These are phyloP conservation scores for Haberlea rhodopensis DNA, from an alignment of 257 asterid genomes.

Conservation along the genomic window DNA sequence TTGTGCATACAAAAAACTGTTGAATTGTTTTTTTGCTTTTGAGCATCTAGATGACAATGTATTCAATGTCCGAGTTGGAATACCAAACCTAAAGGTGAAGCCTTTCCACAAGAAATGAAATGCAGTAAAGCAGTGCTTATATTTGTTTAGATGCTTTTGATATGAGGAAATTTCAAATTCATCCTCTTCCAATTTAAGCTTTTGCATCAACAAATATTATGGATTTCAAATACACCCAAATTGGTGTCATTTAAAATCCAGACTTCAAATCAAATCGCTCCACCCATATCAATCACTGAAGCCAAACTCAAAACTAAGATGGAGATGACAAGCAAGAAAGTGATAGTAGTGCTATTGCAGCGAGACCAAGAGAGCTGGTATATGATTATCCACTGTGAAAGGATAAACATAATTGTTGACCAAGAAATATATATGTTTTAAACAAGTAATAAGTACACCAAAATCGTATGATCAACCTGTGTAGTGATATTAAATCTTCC, in stretches of 20 bases:
- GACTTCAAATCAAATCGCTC: neutral
- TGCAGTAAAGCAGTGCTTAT: too few relatives aligned
- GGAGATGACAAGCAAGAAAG: too few relatives aligned
- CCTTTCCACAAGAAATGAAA: too few relatives aligned
- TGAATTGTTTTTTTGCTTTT: neutral
- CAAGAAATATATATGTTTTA: neutral
- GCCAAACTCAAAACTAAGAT: slow-evolving; percentile 1
- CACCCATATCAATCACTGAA: neutral
- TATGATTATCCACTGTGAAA: neutral
- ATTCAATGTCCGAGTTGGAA: neutral
- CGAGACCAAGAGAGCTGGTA: neutral
- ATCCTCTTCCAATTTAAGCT: too few relatives aligned
- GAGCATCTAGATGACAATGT: neutral
- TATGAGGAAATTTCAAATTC: too few relatives aligned
- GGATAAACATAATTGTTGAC: neutral
- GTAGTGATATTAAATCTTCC: neutral
- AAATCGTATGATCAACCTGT: too few relatives aligned
- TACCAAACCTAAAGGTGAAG: too few relatives aligned
- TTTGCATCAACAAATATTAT: too few relatives aligned
- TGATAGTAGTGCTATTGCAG: slow-evolving; percentile 1
- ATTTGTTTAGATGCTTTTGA: too few relatives aligned
- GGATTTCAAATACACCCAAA: too few relatives aligned
- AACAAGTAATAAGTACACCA: too few relatives aligned
- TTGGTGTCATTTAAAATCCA: too few relatives aligned
- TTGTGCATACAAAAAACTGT: slow-evolving; percentile 1